Evolutionary conservation across 2,329 filamentous ascomycete species (phyloP), one percentile per base, ranked within the genome.

Genomic region (Aspergillus sp.): DNA sequence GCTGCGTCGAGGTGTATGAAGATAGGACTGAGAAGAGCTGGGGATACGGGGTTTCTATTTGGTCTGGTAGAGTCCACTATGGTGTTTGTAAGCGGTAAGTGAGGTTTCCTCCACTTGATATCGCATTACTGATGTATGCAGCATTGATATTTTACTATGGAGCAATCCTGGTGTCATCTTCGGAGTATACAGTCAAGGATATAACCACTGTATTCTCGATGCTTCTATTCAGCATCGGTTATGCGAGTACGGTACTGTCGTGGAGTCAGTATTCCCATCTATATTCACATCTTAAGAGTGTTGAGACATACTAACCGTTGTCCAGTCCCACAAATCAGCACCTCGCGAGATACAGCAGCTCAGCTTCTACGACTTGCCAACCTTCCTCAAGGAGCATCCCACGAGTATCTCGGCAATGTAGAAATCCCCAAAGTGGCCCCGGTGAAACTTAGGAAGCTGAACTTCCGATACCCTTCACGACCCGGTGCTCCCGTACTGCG

Each of bases 81-180:
- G 33, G 79, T 82, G 46, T 88, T 88, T 56, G 75, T 88, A 10
- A 84, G 82, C 33, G 69, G 71, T 74, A 56, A 54, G 66, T 48
- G 9, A 30, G 12, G 4, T n/a, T 5, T 9, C 12, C 28, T 28
- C 12, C 10, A n/a, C 6, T 19, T 40, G 6, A 26, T n/a, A 33
- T 30, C 11, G 7, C 32, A 43, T 6, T 43, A 10, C 42, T 53
- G 36, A 58, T 33, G 40, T 27, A 27, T 45, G 12, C 38, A 59
- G 88, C 89, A 0, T 69, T 95, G 4, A 78, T 95, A 7, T 93
- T 95, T 61, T 95, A 85, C 68, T 94, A 91, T 59, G 88, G 86
- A 2, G 81, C 83, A 0, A 68, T 77, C 1, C 72, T 95, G 8
- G 75, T 87, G 5, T 72, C 75, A 0, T 63, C 66, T 35, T 59